Evolutionary conservation across 805 yeast genomes (phyloP).

Genomic region (Spathaspora gorwiae): DNA sequence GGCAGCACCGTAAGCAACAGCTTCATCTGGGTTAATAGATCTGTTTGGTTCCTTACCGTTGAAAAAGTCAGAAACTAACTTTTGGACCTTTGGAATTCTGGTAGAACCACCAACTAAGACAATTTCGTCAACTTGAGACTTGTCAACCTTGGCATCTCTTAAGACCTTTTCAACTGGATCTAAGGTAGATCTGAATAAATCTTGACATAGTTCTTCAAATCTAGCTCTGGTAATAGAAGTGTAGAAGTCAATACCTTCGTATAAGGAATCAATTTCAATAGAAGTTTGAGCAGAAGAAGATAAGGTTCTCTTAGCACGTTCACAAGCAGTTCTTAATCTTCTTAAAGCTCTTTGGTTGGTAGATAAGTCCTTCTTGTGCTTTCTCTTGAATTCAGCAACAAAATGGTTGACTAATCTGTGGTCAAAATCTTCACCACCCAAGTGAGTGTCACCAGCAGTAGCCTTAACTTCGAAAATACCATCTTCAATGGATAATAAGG

Average conservation of each 20-base stretch:
- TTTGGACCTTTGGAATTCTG: slow-evolving; percentile 96
- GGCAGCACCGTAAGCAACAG: slow-evolving; percentile 99
- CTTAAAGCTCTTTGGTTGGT: slow-evolving; percentile 95
- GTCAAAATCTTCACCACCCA: slow-evolving; percentile 98
- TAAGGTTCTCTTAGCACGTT: slow-evolving; percentile 98
- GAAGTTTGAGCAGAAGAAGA: slow-evolving; percentile 95
- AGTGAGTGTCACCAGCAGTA: slow-evolving; percentile 47
- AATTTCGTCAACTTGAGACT: slow-evolving; percentile 85
- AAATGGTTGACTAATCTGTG: slow-evolving; percentile 93
- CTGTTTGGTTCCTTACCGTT: slow-evolving; percentile 96
- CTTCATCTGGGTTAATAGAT: slow-evolving; percentile 97
- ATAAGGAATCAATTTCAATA: slow-evolving; percentile 89
- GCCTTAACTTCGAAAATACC: slow-evolving; percentile 48
- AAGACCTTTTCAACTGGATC: slow-evolving; percentile 95
- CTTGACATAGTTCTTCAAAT: slow-evolving; percentile 94
- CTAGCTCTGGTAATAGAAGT: slow-evolving; percentile 95
- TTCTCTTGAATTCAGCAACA: slow-evolving; percentile 94
- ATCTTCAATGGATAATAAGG: slow-evolving; percentile 43
- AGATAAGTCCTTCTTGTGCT: slow-evolving; percentile 92
- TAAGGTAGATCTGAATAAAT: slow-evolving; percentile 86
- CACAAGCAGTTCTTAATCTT: slow-evolving; percentile 98
- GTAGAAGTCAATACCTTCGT: slow-evolving; percentile 94
- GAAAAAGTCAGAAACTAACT: slow-evolving; percentile 92
- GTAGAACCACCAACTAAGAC: slow-evolving; percentile 98
- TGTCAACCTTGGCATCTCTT: slow-evolving; percentile 85